These are phyloP conservation scores for Rhytidiadelphus loreus DNA, from an alignment of 225 moss, liverwort and hornwort species.

Conservation along the genomic window DNA sequence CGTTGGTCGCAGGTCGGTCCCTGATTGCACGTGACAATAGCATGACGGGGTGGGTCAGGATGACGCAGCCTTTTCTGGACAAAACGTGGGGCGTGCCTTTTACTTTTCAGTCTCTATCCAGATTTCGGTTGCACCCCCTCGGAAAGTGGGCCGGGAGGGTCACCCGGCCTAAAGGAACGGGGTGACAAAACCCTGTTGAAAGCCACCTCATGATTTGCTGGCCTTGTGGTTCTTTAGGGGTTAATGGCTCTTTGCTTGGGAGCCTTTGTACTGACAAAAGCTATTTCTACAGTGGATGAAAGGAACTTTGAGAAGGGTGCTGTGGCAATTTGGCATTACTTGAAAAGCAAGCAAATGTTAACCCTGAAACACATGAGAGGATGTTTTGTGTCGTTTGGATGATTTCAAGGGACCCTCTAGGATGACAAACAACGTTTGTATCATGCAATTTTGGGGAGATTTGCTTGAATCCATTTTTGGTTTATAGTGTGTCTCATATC, in stretches of 20 bases:
- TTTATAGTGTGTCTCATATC: background rate
- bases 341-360: background rate
- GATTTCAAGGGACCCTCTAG: accelerated
- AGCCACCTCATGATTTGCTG: no score
- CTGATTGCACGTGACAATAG: background rate
- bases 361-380: background rate
- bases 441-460: background rate
- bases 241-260: background rate
- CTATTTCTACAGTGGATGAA: background rate
- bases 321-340: background rate
- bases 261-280: background rate
- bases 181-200: no score
- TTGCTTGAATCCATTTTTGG: background rate
- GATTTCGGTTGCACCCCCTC: background rate
- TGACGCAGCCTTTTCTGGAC: background rate
- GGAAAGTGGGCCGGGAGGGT: background rate
- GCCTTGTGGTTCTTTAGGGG: no score
- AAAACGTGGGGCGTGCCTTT: background rate
- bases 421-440: background rate
- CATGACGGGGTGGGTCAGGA: background rate
- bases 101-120: background rate
- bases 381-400: background rate
- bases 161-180: background rate
- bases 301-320: background rate
- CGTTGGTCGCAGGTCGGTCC: background rate